These are phyloP conservation scores for Ophiostoma triangulosporum DNA, from an alignment of 2,329 filamentous ascomycete genomes.

Conservation along the genomic window DNA sequence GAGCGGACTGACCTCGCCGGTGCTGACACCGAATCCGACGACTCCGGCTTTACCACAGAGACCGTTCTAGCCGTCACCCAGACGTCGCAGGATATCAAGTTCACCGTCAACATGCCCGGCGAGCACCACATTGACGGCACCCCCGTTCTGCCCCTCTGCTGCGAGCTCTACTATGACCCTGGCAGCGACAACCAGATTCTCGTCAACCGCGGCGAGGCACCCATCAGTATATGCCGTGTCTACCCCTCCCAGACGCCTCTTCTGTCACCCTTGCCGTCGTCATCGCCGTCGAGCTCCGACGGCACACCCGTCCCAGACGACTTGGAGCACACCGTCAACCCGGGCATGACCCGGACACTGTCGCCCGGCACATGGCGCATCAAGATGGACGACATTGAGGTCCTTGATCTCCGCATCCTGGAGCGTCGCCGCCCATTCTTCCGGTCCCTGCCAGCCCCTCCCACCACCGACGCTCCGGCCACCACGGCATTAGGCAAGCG, in stretches of 20 bases:
- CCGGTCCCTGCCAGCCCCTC: slow-evolving; percentile 16
- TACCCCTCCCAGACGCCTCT: slow-evolving; percentile 18
- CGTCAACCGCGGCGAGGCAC: slow-evolving; percentile 40
- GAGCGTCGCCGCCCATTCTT: slow-evolving; percentile 28
- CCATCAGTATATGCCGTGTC: slow-evolving; percentile 34
- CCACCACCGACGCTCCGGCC: slow-evolving; percentile 15
- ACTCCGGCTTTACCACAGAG: slow-evolving; percentile 19
- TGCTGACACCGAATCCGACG: background rate
- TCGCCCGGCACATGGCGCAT: slow-evolving; percentile 45
- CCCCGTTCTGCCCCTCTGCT: slow-evolving; percentile 38
- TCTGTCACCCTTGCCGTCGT: slow-evolving; percentile 11
- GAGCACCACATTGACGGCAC: slow-evolving; percentile 28
- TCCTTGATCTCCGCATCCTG: slow-evolving; percentile 44
- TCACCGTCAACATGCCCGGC: slow-evolving; percentile 41
- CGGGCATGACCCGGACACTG: slow-evolving; percentile 31
- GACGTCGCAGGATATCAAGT: slow-evolving; percentile 46
- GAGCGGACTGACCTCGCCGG: slow-evolving; percentile 33
- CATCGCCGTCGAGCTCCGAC: slow-evolving; percentile 21
- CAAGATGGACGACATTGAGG: slow-evolving; percentile 31
- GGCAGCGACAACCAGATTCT: slow-evolving; percentile 45
- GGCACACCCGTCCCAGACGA: slow-evolving; percentile 13
- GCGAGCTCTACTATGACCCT: slow-evolving; percentile 47
- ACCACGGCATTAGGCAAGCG: slow-evolving; percentile 36
- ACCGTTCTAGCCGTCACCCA: slow-evolving; percentile 47
- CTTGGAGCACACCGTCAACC: slow-evolving; percentile 24